These are phyloP conservation scores for Populus nigra DNA, from an alignment of 345 rosid genomes.

Conservation along the genomic window DNA sequence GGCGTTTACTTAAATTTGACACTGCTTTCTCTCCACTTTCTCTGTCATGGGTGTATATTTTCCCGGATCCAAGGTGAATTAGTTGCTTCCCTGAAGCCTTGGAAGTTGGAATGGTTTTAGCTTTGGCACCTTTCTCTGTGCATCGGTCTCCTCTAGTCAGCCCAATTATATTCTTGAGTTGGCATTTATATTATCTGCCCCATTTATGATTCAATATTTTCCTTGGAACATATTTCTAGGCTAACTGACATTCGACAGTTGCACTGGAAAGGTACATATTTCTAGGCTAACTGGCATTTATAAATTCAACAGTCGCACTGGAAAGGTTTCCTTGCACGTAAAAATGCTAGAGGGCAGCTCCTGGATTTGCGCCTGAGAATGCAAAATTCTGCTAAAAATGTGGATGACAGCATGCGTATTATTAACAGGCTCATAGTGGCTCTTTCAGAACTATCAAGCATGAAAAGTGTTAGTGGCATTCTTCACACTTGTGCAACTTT, in stretches of 20 bases:
- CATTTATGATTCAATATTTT: no score
- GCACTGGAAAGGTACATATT: slow-evolving; percentile 60
- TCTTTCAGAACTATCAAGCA: slow-evolving; percentile 64
- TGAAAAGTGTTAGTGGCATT: slow-evolving; percentile 74
- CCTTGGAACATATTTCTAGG: no score
- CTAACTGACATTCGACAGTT: slow-evolving; percentile 38
- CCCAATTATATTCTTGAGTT: no score
- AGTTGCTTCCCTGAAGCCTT: no score
- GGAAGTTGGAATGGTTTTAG: no score
- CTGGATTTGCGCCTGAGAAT: slow-evolving; percentile 61
- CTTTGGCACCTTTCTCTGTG: no score
- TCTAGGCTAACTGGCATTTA: neutral
- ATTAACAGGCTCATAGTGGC: slow-evolving; percentile 78
- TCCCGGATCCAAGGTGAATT: no score
- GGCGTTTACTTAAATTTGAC: no score
- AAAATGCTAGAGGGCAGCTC: slow-evolving; percentile 58
- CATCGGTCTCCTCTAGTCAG: no score
- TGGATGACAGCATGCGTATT: slow-evolving; percentile 73
- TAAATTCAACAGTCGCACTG: slow-evolving; percentile 57
- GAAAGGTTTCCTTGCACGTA: slow-evolving; percentile 77
- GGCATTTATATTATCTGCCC: no score
- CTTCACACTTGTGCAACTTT: slow-evolving; percentile 78
- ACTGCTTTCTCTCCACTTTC: neutral
- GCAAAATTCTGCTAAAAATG: slow-evolving; percentile 66
- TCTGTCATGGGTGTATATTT: neutral